Conservation (phyloP, 306 rosid genomes). For the Delonix regia region DNA sequence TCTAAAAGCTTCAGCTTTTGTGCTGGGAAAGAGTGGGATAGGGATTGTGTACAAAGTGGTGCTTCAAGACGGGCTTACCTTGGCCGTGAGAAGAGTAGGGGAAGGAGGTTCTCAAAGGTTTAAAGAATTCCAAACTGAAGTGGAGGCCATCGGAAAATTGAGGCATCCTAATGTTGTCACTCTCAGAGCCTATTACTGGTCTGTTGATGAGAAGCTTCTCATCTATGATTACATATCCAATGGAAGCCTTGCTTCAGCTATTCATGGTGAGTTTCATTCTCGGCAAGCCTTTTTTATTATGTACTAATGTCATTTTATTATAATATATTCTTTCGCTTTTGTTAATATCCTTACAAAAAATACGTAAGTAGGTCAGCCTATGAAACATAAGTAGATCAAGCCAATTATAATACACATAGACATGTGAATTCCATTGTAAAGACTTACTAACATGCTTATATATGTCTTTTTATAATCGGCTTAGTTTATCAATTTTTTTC, state of each 20-base stretch:
- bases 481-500: neutral
- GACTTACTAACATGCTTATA: too few species aligned
- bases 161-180: constrained; percentile 77
- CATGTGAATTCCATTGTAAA: too few species aligned
- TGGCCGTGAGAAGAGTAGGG: constrained; percentile 82
- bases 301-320: neutral
- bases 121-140: constrained; percentile 81
- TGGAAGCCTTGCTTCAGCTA: constrained; percentile 69
- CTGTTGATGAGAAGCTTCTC: constrained; percentile 86
- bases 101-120: constrained; percentile 91
- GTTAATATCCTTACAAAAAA: too few species aligned
- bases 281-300: neutral
- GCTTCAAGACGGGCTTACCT: constrained; percentile 66
- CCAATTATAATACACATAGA: too few species aligned
- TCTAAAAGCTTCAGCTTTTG: constrained; percentile 86
- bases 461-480: neutral
- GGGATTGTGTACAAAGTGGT: constrained; percentile 86
- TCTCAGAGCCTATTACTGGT: constrained; percentile 80
- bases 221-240: constrained; percentile 70
- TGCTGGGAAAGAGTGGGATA: constrained; percentile 76
- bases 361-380: too few species aligned
- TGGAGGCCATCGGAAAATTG: constrained; percentile 80
- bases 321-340: neutral
- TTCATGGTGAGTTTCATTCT: constrained; percentile 57
- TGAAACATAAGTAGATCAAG: too few species aligned